Evolutionary conservation across 176 grass and related monocot genomes (phyloP).

Genomic region (Dendrocalamus sinicus): DNA sequence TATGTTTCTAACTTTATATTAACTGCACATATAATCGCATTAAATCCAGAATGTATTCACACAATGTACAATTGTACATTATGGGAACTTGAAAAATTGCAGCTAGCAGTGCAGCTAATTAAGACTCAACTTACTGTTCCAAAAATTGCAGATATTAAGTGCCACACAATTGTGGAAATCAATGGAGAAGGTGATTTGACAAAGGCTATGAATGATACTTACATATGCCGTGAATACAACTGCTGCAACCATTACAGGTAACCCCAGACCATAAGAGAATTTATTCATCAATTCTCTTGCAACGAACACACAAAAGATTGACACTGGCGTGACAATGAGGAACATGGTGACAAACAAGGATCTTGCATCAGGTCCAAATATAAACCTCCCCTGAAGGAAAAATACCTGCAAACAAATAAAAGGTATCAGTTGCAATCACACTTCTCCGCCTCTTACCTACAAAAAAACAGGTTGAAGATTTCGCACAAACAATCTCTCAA

Average conservation of each 20-base stretch:
- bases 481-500: slow-evolving; percentile 5
- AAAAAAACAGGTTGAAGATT: slow-evolving; percentile 5
- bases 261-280: slow-evolving; percentile 83
- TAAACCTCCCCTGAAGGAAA: slow-evolving; percentile 86
- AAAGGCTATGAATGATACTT: slow-evolving; percentile 33
- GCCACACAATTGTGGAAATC: neutral
- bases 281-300: slow-evolving; percentile 74
- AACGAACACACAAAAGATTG: slow-evolving; percentile 85
- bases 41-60: neutral
- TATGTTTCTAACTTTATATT: slow-evolving; percentile 4
- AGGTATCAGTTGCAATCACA: neutral
- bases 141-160: slow-evolving; percentile 11
- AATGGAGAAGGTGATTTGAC: neutral
- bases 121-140: slow-evolving; percentile 5
- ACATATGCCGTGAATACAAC: slow-evolving; percentile 94
- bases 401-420: slow-evolving; percentile 62
- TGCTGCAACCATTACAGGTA: slow-evolving; percentile 68
- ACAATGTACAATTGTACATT: neutral
- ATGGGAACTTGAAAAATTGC: slow-evolving; percentile 24
- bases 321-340: slow-evolving; percentile 74
- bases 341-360: slow-evolving; percentile 95
- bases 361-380: slow-evolving; percentile 93
- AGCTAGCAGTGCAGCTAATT: neutral
- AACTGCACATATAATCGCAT: neutral
- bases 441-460: neutral